Evolutionary conservation across 352 stramenopile genomes (phyloP), one percentile per base, ranked within the genome.

Genomic region (Globisporangium solare): DNA sequence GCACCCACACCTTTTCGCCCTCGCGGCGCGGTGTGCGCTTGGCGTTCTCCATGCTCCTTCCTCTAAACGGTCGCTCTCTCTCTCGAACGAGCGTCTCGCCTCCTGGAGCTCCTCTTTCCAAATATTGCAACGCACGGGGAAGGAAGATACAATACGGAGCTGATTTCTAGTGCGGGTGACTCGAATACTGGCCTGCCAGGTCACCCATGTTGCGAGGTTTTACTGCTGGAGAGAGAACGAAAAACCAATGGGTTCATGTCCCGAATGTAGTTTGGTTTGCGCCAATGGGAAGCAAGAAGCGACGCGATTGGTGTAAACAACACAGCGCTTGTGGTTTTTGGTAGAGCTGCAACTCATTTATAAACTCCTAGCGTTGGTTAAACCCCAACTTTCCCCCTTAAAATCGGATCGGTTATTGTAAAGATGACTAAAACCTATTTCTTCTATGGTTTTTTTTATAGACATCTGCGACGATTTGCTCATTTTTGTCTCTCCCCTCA

Each of bases 1-100:
- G 83, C 55, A 80, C 90, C 86, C 86, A 95, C 8, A 95, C 84
- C 60, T 92, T 93, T 68, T 95, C 83, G 53, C 86, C 86, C 64
- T 94, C 86, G 22, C 85, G 81, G 22, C 81, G 83, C 47, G 63
- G 61, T 24, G 70, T 58, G 58, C 83, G 76, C 68, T 86, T 86
- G 32, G 49, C 73, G 58, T 60, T 68, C 48, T 73, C 58, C 59
- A 60, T 60, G 64, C 48, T 73, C 58, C 59, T 57, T 60, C 4
- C 37, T 42, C 37, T 42, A 27, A 5, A 27, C 5, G 24, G 39
- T 13, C 13, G 4, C 39, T 6, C 39, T 43, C 39, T 43, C 39
- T 43, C 17, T n/a, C 39, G 39, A 43, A 43, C 39, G 39, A n/a
- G 13, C 39, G 13, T 43, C 17, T 43, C 18, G 2, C 39, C 18